phyloP scores from a whole-genome alignment of 441 rosid genomes.

The Populus hybrid region DNA sequence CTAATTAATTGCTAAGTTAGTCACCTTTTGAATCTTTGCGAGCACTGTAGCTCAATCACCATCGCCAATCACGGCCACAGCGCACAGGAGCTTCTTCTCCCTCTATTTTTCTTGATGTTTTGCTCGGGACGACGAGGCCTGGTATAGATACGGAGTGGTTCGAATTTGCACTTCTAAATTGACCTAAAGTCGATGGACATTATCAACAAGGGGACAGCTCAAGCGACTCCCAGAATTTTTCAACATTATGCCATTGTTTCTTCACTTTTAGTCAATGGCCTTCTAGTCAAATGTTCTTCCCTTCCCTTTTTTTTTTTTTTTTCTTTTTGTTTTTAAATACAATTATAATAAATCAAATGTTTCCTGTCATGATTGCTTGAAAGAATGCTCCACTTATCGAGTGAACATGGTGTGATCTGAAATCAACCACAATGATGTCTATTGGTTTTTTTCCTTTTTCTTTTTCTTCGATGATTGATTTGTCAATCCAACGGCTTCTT shows the following conservation, averaged over 20 bases:
- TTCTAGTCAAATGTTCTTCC: background rate
- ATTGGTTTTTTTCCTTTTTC: too few relatives aligned
- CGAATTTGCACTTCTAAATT: background rate
- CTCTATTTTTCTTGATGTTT: background rate
- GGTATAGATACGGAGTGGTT: background rate
- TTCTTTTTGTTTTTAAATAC: too few relatives aligned
- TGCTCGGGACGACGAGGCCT: background rate
- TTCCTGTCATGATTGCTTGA: background rate
- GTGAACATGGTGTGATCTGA: background rate
- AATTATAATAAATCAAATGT: background rate
- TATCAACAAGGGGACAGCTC: conserved; percentile 1
- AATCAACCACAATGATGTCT: background rate
- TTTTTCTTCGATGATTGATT: background rate
- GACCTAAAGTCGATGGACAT: background rate
- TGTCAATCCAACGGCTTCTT: background rate
- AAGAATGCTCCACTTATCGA: background rate
- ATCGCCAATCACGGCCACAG: conserved; percentile 2
- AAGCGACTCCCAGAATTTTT: background rate
- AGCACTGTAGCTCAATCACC: background rate
- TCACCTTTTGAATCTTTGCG: background rate
- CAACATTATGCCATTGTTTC: background rate
- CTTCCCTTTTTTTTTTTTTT: background rate
- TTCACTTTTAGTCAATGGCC: background rate
- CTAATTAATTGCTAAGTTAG: background rate
- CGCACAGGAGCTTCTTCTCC: background rate